Conservation (phyloP, 441 rosid genomes). For the Syzygium malaccense region DNA sequence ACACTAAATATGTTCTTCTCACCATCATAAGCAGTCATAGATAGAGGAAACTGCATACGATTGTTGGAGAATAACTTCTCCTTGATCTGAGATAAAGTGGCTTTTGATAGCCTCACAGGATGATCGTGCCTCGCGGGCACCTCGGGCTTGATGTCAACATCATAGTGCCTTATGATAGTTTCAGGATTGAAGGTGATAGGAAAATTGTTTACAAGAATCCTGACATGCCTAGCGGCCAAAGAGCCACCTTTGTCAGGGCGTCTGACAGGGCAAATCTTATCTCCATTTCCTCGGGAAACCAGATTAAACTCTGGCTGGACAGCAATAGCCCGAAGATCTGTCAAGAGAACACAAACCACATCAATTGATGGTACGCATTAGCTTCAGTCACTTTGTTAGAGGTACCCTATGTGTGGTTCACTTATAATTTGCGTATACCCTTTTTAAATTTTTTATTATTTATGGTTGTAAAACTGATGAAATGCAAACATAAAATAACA, state of each 20-base stretch:
- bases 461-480: not conserved
- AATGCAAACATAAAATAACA: not conserved
- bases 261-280: slow-evolving; percentile 27
- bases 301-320: slow-evolving; percentile 10
- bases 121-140: slow-evolving; percentile 15
- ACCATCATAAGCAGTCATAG: slow-evolving; percentile 83
- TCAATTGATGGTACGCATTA: not conserved
- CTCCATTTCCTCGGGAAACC: not conserved
- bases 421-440: too few relatives aligned
- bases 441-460: not conserved
- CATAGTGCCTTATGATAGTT: slow-evolving; percentile 54
- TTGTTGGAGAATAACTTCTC: slow-evolving; percentile 44
- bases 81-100: slow-evolving; percentile 34
- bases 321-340: slow-evolving; percentile 1
- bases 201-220: slow-evolving; percentile 36
- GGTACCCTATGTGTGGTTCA: not conserved
- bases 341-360: not conserved
- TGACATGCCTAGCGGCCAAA: not conserved
- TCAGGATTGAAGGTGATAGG: slow-evolving; percentile 44
- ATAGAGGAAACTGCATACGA: slow-evolving; percentile 36
- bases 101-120: slow-evolving; percentile 35
- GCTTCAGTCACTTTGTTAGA: not conserved
- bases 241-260: slow-evolving; percentile 53
- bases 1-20: slow-evolving; percentile 87
- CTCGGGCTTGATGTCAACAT: slow-evolving; percentile 50